Percentiles rank a stretch among this genome's conserved stretches.
phyloP scores from a whole-genome alignment of 1,284 basidiomycete species.

The Flammula alnicola region DNA sequence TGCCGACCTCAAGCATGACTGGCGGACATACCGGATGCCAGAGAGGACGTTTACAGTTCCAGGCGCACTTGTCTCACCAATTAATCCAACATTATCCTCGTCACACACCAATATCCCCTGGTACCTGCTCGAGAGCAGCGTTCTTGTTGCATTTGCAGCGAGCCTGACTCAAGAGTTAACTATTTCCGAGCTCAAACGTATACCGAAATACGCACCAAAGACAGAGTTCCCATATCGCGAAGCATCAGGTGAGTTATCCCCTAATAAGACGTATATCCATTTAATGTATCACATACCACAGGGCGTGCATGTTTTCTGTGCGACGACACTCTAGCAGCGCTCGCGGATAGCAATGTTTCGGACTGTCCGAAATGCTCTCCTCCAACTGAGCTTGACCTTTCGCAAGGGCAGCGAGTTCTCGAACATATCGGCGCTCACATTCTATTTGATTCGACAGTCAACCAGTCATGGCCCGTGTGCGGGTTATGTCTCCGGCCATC shows the following conservation, averaged over 20 bases:
- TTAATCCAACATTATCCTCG: slow-evolving; percentile 6
- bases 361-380: slow-evolving; percentile 22
- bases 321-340: slow-evolving; percentile 13
- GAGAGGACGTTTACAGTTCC: slow-evolving; percentile 20
- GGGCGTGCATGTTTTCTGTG: slow-evolving; percentile 29
- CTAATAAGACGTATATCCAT: not conserved
- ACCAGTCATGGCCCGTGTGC: slow-evolving; percentile 23
- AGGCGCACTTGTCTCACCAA: slow-evolving; percentile 9
- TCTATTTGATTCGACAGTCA: slow-evolving; percentile 23
- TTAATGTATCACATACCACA: not conserved
- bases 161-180: slow-evolving; percentile 1
- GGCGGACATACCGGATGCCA: slow-evolving; percentile 18
- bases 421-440: slow-evolving; percentile 32
- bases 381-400: slow-evolving; percentile 20
- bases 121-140: slow-evolving; percentile 10
- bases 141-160: slow-evolving; percentile 8
- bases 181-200: not conserved
- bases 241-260: slow-evolving; percentile 5
- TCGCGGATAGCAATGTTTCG: slow-evolving; percentile 5
- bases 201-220: not conserved
- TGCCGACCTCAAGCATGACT: slow-evolving; percentile 22
- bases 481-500: slow-evolving; percentile 29
- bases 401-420: slow-evolving; percentile 27
- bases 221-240: slow-evolving; percentile 11
- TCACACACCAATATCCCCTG: not conserved